Base-by-base conservation (phyloP, 1,284 basidiomycete genomes). In the Mycosarcoma maydis region DNA sequence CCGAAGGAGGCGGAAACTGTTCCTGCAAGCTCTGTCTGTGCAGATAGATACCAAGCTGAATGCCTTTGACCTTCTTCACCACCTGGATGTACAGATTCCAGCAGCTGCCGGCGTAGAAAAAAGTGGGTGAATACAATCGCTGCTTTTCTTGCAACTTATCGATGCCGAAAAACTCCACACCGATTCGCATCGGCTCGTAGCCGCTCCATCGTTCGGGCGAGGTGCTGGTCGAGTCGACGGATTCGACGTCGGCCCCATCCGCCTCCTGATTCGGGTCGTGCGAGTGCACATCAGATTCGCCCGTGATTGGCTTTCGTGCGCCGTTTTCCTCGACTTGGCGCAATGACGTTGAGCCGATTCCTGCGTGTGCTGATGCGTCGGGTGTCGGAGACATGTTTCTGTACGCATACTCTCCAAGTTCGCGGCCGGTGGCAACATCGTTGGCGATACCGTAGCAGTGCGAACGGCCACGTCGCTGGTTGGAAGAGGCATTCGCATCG, bases 21-120 rank as follows among this genome's bases (percentile, higher is more conserved):
- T 90, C 91, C 37, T 90, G 86, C 57, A 85, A 87, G 29, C 88
- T 90, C 82, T 94, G 92, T 10, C 93, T 86, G 78, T 94, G 92
- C 3, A 97, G 85, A 76, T 96, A 97, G 44, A 96, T 88, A 2
- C 94, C 93, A 0, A 96, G 85, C 80, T 96, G 92, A 1, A 87
- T 87, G 30, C 84, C 84, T 56, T 85, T 85, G 73, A 88, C 90
- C 84, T 89, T 90, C 60, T 87, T 86, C 38, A 90, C 87, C 44
- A 92, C 87, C 78, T 95, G 92, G 32, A 94, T 88, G 77, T 95
- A 96, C 6, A 93, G 88, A 69, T 93, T 92, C 33, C 90, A 92
- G 32, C 92, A 84, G 4, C 89, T 91, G 48, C 88, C 76, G 4
- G 85, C 68, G 61, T 85, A 85, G 58, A 85, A 85, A 57, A 85